Evolutionary conservation across 2,329 filamentous ascomycete genomes (phyloP).

Genomic region (Teratosphaeria destructans): DNA sequence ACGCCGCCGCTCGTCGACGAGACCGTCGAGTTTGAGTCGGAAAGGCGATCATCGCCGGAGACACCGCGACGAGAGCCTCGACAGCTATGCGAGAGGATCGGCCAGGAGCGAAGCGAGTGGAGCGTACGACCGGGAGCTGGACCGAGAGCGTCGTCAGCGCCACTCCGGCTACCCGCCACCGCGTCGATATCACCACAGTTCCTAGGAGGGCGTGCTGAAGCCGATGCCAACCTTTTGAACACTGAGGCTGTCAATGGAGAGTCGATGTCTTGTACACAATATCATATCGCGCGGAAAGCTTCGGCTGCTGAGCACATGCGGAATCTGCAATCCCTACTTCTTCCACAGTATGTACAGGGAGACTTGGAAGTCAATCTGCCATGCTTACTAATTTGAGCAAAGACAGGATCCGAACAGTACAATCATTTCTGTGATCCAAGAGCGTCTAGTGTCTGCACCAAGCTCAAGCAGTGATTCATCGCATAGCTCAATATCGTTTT

Average conservation of each 20-base stretch:
- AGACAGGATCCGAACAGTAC: not conserved
- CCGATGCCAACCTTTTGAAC: conserved; percentile 21
- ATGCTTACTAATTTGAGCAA: not conserved
- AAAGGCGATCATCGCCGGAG: conserved; percentile 12
- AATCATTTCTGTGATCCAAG: not conserved
- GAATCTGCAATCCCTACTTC: not conserved
- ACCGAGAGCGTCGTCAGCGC: conserved; percentile 18
- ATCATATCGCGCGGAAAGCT: conserved; percentile 4
- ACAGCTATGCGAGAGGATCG: not conserved
- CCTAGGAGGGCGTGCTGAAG: conserved; percentile 21
- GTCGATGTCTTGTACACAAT: not conserved
- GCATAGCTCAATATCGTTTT: conserved; percentile 6
- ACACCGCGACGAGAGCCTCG: conserved; percentile 10
- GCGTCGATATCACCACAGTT: conserved; percentile 23
- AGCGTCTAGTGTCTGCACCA: conserved; percentile 6
- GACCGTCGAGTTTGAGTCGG: conserved; percentile 5
- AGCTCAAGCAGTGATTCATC: conserved; percentile 3
- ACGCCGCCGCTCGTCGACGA: conserved; percentile 13
- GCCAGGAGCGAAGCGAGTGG: conserved; percentile 6
- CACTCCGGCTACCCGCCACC: conserved; percentile 21
- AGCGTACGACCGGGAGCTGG: conserved; percentile 17
- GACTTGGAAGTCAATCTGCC: not conserved
- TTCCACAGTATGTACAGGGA: not conserved
- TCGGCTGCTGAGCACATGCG: conserved; percentile 1
- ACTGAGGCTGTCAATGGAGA: not conserved